Base-by-base conservation (phyloP, 2,329 filamentous ascomycete species). In the Aspergillus sclerotialis region DNA sequence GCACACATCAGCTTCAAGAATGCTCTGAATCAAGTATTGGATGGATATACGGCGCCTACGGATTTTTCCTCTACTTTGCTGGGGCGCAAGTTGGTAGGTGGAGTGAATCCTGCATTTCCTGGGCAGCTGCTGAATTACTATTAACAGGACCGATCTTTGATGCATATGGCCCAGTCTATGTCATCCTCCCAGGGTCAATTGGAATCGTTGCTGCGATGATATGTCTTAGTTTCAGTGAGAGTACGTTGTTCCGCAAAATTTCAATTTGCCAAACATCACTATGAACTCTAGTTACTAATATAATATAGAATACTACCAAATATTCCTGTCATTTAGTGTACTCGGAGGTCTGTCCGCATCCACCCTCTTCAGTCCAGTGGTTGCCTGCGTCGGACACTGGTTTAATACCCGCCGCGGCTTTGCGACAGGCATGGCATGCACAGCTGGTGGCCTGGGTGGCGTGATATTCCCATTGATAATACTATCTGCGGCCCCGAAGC, bases 21-120 rank as follows among this genome's bases (percentile, higher is more conserved):
- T 59, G 61, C 14, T 55, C 59, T 2, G 39, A 55, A 12, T 56
- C 55, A 0, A 54, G 46, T 10, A 60, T 63, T 18, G 61, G 62
- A 1, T 67, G 63, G 64, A 66, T 67, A 13, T 63, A 59, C 36
- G 58, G 61, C 8, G 45, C 53, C 2, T 66, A 60, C 38, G 55
- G 50, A 0, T 67, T 66, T 36, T 56, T 66, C 30, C 40, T 64
- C 8, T 64, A 63, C 21, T 47, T 57, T 38, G 49, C 41, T 6
- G 44, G 45, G 0, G 44, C 52, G 5, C 54, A 60, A 33, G 36
- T 33, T 13, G 43, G 43, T 45, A 12, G 5, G 15, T 26, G 12
- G 4, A 11, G 8, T 17, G 12, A 16, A 2, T 8, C 3, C 7
- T 14, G 2, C n/a, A 19, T 11, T 14, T n/a, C n/a, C 15, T 10